Percentiles rank a stretch among this genome's conserved stretches.
Conservation (phyloP, 495 filamentous ascomycete species). For the Staphylotrichum longicolle region DNA sequence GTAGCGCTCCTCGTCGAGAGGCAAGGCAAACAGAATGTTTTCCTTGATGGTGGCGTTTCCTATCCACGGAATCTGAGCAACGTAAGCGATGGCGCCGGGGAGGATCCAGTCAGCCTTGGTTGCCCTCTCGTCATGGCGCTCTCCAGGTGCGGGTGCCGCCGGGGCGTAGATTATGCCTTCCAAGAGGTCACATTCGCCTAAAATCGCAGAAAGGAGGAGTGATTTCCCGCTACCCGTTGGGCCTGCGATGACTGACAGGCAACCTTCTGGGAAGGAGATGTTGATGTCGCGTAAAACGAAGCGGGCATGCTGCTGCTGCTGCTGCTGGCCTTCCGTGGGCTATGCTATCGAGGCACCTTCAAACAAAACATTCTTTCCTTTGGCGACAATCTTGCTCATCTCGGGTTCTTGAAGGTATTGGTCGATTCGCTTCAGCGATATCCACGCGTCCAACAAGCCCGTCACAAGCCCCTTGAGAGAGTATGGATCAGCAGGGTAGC, state of each 20-base stretch:
- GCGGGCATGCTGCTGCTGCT: constrained; percentile 54
- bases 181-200: constrained; percentile 62
- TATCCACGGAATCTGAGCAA: constrained; percentile 85
- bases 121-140: constrained; percentile 56
- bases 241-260: constrained; percentile 69
- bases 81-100: constrained; percentile 66
- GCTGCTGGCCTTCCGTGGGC: constrained; percentile 58
- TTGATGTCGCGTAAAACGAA: constrained; percentile 63
- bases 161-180: constrained; percentile 53
- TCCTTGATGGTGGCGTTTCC: constrained; percentile 75
- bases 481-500: too few species aligned
- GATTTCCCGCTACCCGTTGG: constrained; percentile 68
- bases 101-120: constrained; percentile 68
- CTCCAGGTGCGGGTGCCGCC: constrained; percentile 38
- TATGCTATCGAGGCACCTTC: constrained; percentile 70
- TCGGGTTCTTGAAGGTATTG: constrained; percentile 70
- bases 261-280: constrained; percentile 61
- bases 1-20: constrained; percentile 63
- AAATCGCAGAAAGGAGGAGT: constrained; percentile 60
- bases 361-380: constrained; percentile 61
- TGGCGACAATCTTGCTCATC: constrained; percentile 55
- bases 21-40: constrained; percentile 73
- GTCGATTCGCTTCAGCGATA: constrained; percentile 70
- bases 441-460: constrained; percentile 64
- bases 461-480: constrained; percentile 71